Percentiles rank a stretch among this genome's conserved stretches.
phyloP scores from a whole-genome alignment of 305 asterid genomes.

The Fraxinus latifolia region DNA sequence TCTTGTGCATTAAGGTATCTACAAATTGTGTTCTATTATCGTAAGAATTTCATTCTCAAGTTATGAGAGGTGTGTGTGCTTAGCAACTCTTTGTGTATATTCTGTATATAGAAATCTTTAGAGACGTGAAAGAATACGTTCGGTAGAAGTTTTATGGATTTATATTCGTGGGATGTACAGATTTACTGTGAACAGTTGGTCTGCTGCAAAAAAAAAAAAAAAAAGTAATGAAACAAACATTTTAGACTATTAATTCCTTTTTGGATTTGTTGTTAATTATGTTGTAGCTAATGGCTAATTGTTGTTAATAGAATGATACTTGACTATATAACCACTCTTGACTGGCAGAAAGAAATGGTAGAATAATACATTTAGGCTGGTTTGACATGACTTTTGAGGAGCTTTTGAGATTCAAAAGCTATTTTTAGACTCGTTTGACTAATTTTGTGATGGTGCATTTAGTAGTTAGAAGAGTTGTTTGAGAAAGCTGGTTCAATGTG shows the following conservation, averaged over 20 bases:
- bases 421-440: too few relatives aligned
- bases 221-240: neutral
- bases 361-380: neutral
- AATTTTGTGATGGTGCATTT: too few relatives aligned
- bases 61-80: neutral
- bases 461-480: too few relatives aligned
- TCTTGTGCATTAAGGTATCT: neutral
- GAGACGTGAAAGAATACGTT: constrained; percentile 18
- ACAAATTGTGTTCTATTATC: constrained; percentile 1
- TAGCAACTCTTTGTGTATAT: constrained; percentile 18
- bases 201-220: neutral
- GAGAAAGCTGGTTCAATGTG: too few relatives aligned
- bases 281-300: neutral
- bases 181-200: neutral
- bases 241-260: neutral
- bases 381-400: too few relatives aligned
- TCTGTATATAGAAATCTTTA: constrained; percentile 37
- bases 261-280: neutral
- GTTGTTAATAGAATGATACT: neutral
- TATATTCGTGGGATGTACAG: constrained; percentile 20
- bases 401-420: too few relatives aligned
- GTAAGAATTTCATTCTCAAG: neutral
- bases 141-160: constrained; percentile 17
- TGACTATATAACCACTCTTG: neutral
- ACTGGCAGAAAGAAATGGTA: neutral